Evolutionary conservation across 2,329 filamentous ascomycete genomes (phyloP).

Genomic region (Cordyceps fumosorosea): DNA sequence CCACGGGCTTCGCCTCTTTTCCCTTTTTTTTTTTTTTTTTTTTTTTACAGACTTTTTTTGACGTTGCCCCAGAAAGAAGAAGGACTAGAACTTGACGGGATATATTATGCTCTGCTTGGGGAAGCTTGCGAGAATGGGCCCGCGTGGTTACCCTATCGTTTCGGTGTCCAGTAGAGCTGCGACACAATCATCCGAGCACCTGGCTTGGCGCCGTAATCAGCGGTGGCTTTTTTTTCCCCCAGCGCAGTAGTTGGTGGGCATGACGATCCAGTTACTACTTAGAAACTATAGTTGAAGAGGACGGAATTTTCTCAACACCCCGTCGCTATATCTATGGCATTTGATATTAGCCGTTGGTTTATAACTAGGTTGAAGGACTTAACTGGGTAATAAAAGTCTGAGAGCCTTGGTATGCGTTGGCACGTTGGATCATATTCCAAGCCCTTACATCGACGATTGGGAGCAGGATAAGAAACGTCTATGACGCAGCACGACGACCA

Average conservation of each 20-base stretch:
- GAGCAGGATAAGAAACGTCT: background rate
- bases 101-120: background rate
- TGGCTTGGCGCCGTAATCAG: constrained; percentile 1
- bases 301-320: background rate
- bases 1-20: constrained; percentile 10
- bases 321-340: background rate
- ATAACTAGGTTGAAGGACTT: background rate
- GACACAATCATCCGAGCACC: constrained; percentile 9
- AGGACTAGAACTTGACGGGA: background rate
- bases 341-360: background rate
- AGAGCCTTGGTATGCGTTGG: background rate
- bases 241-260: background rate
- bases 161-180: constrained; percentile 1
- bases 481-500: constrained; percentile 2
- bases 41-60: background rate
- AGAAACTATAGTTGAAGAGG: background rate
- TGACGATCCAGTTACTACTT: background rate
- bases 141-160: background rate
- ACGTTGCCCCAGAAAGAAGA: background rate
- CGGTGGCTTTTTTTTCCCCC: background rate
- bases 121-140: background rate
- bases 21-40: background rate
- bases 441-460: constrained; percentile 1
- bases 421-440: constrained; percentile 1
- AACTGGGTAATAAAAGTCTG: background rate